Evolutionary conservation across 768 basidiomycete species (phyloP).

Genomic region (Mycena belliarum): DNA sequence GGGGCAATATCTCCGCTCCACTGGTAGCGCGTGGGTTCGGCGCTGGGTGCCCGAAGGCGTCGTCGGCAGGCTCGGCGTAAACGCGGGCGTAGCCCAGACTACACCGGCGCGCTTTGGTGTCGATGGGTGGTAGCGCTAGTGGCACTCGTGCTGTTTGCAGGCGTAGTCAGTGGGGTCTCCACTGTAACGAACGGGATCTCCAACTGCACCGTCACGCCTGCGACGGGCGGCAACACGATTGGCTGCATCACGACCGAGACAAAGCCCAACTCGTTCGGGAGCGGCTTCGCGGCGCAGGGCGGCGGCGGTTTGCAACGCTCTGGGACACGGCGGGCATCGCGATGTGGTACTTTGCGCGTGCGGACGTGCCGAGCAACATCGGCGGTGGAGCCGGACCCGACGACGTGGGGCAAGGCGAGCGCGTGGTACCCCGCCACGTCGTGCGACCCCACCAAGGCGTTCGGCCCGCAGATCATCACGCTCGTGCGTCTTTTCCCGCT

Average conservation of each 20-base stretch:
- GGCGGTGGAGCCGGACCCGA: slow-evolving; percentile 42
- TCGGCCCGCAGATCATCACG: slow-evolving; percentile 56
- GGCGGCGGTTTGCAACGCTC: slow-evolving; percentile 61
- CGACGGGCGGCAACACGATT: no score
- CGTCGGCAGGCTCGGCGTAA: slow-evolving; percentile 4
- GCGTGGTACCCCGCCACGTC: slow-evolving; percentile 59
- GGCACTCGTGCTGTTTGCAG: slow-evolving; percentile 62
- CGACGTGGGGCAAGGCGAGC: slow-evolving; percentile 56
- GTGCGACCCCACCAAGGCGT: slow-evolving; percentile 59
- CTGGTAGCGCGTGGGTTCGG: slow-evolving; percentile 7
- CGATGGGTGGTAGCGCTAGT: slow-evolving; percentile 52
- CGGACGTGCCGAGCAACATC: slow-evolving; percentile 60
- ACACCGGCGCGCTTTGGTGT: slow-evolving; percentile 22
- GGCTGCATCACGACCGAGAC: slow-evolving; percentile 33
- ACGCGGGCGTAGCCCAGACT: slow-evolving; percentile 3
- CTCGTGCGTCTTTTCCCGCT: no score
- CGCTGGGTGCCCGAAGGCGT: slow-evolving; percentile 28
- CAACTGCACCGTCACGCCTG: no score
- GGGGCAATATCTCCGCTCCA: slow-evolving; percentile 18
- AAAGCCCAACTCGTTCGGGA: slow-evolving; percentile 29
- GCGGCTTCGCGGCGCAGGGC: slow-evolving; percentile 33
- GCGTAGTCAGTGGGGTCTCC: slow-evolving; percentile 80
- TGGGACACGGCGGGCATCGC: slow-evolving; percentile 52
- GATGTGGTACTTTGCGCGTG: slow-evolving; percentile 45
- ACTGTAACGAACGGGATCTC: no score